phyloP scores from a whole-genome alignment of 148 eudicot genomes.

The Rhododendron mucronatum region DNA sequence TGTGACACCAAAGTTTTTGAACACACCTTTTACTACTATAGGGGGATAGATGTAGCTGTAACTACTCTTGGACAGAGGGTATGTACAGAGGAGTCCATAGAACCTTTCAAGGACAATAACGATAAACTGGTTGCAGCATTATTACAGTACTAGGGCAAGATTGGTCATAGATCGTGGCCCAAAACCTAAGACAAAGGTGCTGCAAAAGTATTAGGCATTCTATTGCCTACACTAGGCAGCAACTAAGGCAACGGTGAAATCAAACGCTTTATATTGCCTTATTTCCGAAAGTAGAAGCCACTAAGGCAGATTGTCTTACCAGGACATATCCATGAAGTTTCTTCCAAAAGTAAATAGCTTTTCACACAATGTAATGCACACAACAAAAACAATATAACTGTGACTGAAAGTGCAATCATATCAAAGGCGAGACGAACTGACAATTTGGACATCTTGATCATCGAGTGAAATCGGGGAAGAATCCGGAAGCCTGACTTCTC shows the following conservation, averaged over 20 bases:
- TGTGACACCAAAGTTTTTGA: not conserved
- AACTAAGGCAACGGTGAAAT: not conserved
- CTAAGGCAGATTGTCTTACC: not conserved
- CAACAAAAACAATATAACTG: not conserved
- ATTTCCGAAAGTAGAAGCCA: not conserved
- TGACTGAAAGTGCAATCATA: not conserved
- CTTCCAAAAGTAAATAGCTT: not conserved
- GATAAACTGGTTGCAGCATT: not conserved
- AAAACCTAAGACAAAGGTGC: not conserved
- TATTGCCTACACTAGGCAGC: not conserved
- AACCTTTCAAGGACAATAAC: not conserved
- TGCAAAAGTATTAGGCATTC: not conserved
- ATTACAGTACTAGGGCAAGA: not conserved
- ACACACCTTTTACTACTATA: not conserved
- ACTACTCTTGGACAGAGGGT: not conserved
- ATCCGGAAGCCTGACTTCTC: constrained; percentile 80
- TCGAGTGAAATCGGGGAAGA: constrained; percentile 71
- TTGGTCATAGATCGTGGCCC: not conserved
- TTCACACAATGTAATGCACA: not conserved
- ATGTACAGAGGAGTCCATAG: not conserved
- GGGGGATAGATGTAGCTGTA: not conserved
- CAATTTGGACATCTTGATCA: constrained; percentile 93
- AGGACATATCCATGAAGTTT: not conserved
- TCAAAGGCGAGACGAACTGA: constrained; percentile 30
- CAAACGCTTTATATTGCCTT: not conserved